A percentile compares a stretch with the other conserved stretches of the same genome.
Evolutionary conservation across 805 yeast species (phyloP).

Genomic region (Saccharomycopsis babjevae): DNA sequence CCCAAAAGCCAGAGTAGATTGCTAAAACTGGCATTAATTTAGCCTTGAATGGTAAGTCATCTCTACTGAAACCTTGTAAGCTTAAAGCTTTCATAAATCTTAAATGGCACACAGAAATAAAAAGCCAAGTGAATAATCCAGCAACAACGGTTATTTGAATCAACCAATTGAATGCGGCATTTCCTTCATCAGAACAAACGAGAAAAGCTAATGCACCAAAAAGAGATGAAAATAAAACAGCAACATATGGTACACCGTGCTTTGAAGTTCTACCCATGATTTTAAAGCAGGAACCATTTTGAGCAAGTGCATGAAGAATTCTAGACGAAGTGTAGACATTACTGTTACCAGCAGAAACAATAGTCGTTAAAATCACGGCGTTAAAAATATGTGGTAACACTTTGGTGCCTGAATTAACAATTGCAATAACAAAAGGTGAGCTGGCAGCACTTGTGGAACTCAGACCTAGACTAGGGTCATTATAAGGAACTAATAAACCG

Average conservation of each 20-base stretch:
- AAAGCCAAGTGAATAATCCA: slow-evolving; percentile 59
- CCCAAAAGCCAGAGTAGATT: slow-evolving; percentile 44
- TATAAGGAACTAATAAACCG: slow-evolving; percentile 60
- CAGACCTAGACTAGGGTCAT: slow-evolving; percentile 42
- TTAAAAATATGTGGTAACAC: slow-evolving; percentile 62
- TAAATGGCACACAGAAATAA: slow-evolving; percentile 48
- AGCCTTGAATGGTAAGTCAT: slow-evolving; percentile 60
- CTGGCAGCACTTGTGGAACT: slow-evolving; percentile 35
- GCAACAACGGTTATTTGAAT: slow-evolving; percentile 57
- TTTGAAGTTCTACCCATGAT: slow-evolving; percentile 38
- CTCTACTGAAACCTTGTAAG: slow-evolving; percentile 50
- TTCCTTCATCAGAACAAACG: slow-evolving; percentile 40
- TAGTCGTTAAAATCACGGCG: slow-evolving; percentile 56
- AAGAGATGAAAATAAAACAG: slow-evolving; percentile 43
- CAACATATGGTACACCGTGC: slow-evolving; percentile 49
- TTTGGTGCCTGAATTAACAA: slow-evolving; percentile 55
- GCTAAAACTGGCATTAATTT: slow-evolving; percentile 53
- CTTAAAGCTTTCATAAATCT: slow-evolving; percentile 54
- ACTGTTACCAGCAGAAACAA: slow-evolving; percentile 74
- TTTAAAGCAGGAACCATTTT: slow-evolving; percentile 46
- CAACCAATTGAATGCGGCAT: slow-evolving; percentile 54
- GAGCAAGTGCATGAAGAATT: slow-evolving; percentile 55
- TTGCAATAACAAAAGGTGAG: slow-evolving; percentile 69
- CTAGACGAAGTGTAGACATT: slow-evolving; percentile 66
- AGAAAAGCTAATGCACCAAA: slow-evolving; percentile 53